Evolutionary conservation across 2,329 filamentous ascomycete species (phyloP).

Genomic region (Colletotrichum neosansevieriae): DNA sequence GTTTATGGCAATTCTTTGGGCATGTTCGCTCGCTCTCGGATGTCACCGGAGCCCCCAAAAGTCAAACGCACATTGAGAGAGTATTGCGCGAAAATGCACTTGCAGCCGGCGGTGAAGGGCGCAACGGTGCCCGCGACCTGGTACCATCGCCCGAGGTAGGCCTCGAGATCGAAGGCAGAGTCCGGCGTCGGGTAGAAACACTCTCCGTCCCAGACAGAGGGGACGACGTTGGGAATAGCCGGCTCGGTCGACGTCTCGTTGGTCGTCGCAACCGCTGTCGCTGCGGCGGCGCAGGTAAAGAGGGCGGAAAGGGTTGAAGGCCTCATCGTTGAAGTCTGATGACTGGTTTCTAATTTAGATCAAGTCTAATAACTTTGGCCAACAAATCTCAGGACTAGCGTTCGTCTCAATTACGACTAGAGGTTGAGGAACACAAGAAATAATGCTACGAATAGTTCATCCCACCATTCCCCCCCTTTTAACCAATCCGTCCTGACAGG

Average conservation of each 20-base stretch:
- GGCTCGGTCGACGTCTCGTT: constrained; percentile 30
- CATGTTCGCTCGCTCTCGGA: background rate
- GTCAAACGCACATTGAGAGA: constrained; percentile 45
- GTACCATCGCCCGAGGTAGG: constrained; percentile 51
- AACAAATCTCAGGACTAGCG: background rate
- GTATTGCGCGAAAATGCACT: constrained; percentile 50
- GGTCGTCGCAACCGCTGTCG: constrained; percentile 31
- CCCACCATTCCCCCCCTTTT: constrained; percentile 21
- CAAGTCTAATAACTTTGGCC: constrained; percentile 28
- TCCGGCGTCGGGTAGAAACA: constrained; percentile 49
- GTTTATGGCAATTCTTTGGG: background rate
- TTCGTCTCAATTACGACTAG: background rate
- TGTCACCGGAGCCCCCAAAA: background rate
- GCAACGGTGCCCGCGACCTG: constrained; percentile 49
- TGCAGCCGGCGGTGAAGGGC: constrained; percentile 48
- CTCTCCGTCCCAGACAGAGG: constrained; percentile 47
- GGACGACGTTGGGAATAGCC: constrained; percentile 43
- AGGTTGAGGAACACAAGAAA: background rate
- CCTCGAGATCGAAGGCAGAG: constrained; percentile 45
- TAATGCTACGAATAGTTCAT: background rate
- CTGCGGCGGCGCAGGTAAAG: constrained; percentile 32
- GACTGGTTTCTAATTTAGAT: background rate
- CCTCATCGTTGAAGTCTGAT: constrained; percentile 28
- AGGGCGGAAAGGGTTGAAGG: constrained; percentile 18
- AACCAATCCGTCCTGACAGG: background rate